Base-by-base conservation (phyloP, 2,329 filamentous ascomycete species). In the Periconia macrospinosa region DNA sequence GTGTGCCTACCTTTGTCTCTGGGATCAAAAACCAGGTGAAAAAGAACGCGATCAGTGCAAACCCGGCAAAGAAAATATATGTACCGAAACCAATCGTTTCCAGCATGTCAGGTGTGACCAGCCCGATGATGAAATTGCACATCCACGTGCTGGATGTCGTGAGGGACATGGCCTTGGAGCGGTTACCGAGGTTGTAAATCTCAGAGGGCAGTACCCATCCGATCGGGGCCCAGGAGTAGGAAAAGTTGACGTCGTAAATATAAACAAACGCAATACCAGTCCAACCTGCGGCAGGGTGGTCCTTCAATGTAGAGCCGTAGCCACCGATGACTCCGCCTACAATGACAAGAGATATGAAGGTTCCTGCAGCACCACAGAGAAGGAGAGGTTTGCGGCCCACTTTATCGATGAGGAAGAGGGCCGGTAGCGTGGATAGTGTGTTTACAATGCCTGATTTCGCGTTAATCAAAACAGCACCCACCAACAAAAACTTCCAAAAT, bases 141-240 rank as follows among this genome's bases (percentile, higher is more conserved):
- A 86, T 70, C 75, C 87, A 90, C 71, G 86, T 87, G 6, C 80
- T 81, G 54, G 80, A 83, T 0, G 85, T 87, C 0, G 83, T 84
- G 2, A 88, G 74, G 1, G 85, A 85, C 0, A 87, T 85, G 33
- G 87, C 87, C 66, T 88, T 89, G 2, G 86, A 85, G 7, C 86
- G 77, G 0, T 83, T 72, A 0, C 78, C 79, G 1, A 79, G 81
- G 0, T 84, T 84, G 42, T 88, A 88, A n/a, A 90, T 84, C 56
- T 91, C 84, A 30, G 79, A 76, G 0, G 72, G 69, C 67, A 81
- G 68, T 2, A 73, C 76, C 79, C 76, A 82, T 1, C 74, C 76
- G 0, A 83, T 76, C 2, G 80, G 80, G 0, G 80, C 82, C 81
- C 83, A 88, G 0, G 79, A 80, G 14, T 40, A 15, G 2, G 84